Base-by-base conservation (phyloP, 2,329 filamentous ascomycete genomes). In the Dothidotthia symphoricarpi region DNA sequence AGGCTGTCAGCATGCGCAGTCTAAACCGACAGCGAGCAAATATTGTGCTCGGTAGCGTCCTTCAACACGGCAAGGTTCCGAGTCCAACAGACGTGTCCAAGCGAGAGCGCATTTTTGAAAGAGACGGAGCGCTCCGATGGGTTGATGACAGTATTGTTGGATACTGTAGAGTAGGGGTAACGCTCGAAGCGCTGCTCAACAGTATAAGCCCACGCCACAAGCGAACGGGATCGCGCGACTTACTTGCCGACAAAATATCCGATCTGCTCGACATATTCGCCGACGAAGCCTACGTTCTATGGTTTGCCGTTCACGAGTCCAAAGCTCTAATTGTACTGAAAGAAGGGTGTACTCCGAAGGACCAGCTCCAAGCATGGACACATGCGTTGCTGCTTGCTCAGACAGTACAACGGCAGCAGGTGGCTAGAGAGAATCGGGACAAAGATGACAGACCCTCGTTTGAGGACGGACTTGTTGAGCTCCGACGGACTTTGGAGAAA, bases 1-100 rank as follows among this genome's bases (percentile, higher is more conserved):
- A 84, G 45, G 77, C 85, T 32, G 90, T 98, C 12, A 82, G 81
- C 61, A 88, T 97, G 83, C 78, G 79, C 26, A 87, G 81, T 6
- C 74, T 97, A 24, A 97, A 95, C 68, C 78, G 88, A 15, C 90
- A 97, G 66, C 80, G 93, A 24, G 86, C 89, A 2, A 87, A 84
- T 31, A 81, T 96, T 14, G 73, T 95, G 1, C 83, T 90, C 53
- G 76, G 79, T 27, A 71, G 78, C 36, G 34, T 64, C 3, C 31
- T 65, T 15, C 43, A 59, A 13, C 46, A 58, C 22, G 64, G 57
- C 16, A 66, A 58, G 9, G 67, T 86, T 2, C 73, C 87, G 3
- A 75, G 75, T 0, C 89, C 88, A 0, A 67, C 72, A 6, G 72
- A 89, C 49, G 82, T 89, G 1, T 77, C 86, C 0, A 55, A 50